These are phyloP conservation scores for Suillus subaureus DNA, from an alignment of 768 basidiomycete genomes.

Conservation along the genomic window DNA sequence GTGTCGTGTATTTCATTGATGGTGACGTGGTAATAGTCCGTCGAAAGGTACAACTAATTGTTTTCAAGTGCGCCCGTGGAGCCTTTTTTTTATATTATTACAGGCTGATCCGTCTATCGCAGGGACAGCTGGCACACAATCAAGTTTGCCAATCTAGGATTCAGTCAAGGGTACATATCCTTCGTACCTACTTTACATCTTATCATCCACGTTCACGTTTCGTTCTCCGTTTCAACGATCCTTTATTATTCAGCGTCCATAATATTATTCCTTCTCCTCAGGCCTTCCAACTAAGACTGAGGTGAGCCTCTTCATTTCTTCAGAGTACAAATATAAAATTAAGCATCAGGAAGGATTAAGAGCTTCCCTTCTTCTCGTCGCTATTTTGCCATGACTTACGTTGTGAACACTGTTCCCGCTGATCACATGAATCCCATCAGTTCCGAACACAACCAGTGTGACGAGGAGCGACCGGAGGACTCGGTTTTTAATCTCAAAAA, in stretches of 20 bases:
- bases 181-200: too few relatives aligned
- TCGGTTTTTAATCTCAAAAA: background rate
- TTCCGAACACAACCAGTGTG: background rate
- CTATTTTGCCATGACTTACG: background rate
- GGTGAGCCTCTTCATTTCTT: too few relatives aligned
- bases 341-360: background rate
- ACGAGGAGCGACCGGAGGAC: background rate
- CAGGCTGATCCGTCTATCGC: background rate
- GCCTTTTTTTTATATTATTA: background rate
- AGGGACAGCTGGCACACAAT: background rate
- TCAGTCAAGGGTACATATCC: background rate
- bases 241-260: too few relatives aligned
- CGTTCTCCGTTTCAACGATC: too few relatives aligned
- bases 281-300: too few relatives aligned
- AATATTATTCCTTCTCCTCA: too few relatives aligned
- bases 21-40: background rate
- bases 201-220: too few relatives aligned
- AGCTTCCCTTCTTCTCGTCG: background rate
- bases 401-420: background rate
- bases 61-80: too few relatives aligned
- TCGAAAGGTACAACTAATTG: background rate
- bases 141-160: background rate
- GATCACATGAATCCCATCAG: background rate
- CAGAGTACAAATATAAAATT: background rate
- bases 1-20: background rate